A percentile compares a stretch with the other conserved stretches of the same genome.
Conservation (phyloP, 2,329 filamentous ascomycete species). For the Penicillium brevicompactum region DNA sequence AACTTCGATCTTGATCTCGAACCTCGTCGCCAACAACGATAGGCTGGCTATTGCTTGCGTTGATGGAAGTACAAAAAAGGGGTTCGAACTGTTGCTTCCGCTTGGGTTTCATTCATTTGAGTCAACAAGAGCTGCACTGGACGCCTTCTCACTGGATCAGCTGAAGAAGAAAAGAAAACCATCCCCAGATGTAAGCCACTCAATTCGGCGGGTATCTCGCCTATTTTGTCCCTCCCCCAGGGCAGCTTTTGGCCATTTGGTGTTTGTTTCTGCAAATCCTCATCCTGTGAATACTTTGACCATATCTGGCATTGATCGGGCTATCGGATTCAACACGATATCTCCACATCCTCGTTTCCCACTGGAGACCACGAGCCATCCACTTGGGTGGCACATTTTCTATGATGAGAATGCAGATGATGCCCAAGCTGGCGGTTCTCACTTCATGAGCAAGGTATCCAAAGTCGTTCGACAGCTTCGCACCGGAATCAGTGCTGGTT, state of each 20-base stretch:
- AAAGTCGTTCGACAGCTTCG: constrained; percentile 31
- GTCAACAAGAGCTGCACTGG: constrained; percentile 19
- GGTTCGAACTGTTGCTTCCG: constrained; percentile 29
- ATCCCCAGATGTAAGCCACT: constrained; percentile 14
- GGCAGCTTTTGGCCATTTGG: constrained; percentile 35
- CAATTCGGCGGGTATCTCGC: constrained; percentile 27
- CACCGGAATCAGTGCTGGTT: constrained; percentile 30
- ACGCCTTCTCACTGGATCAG: constrained; percentile 20
- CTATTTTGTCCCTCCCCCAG: constrained; percentile 27
- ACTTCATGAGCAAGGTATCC: constrained; percentile 25
- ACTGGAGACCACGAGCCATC: constrained; percentile 12
- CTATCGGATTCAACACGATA: constrained; percentile 37
- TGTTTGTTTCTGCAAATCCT: constrained; percentile 32
- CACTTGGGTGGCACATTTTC: constrained; percentile 33
- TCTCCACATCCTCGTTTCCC: constrained; percentile 29
- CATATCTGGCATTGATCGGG: constrained; percentile 23
- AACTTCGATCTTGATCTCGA: constrained; percentile 26
- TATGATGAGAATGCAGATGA: constrained; percentile 21
- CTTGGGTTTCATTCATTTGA: constrained; percentile 28
- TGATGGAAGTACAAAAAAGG: constrained; percentile 17
- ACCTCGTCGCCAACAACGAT: constrained; percentile 25
- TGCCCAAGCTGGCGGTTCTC: constrained; percentile 5
- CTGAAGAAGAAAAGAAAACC: constrained; percentile 7
- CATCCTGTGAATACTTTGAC: constrained; percentile 18
- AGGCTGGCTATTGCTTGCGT: constrained; percentile 30